These are phyloP conservation scores for Austropuccinia psidii DNA, from an alignment of 1,284 basidiomycete species.

Conservation along the genomic window DNA sequence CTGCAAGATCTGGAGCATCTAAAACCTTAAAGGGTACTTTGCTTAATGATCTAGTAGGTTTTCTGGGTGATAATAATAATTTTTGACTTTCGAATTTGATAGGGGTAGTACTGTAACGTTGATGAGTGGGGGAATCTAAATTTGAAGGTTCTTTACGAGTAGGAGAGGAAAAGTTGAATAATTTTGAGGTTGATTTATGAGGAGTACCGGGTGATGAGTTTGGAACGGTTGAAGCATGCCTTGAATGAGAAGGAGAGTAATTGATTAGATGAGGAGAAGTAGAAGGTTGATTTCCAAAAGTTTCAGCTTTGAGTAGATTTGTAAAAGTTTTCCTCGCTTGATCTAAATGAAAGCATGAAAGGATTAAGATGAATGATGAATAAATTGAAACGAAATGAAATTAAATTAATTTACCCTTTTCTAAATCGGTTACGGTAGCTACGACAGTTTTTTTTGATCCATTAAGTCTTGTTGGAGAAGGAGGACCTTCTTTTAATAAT, in stretches of 20 bases:
- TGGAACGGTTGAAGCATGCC: slow-evolving; percentile 25
- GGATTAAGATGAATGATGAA: not conserved
- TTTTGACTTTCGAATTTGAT: slow-evolving; percentile 73
- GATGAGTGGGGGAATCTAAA: slow-evolving; percentile 59
- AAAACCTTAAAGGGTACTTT: slow-evolving; percentile 96
- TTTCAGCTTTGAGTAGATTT: slow-evolving; percentile 23
- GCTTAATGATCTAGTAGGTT: slow-evolving; percentile 71
- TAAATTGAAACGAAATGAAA: not conserved
- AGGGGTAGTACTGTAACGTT: slow-evolving; percentile 81
- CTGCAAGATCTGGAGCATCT: slow-evolving; percentile 90
- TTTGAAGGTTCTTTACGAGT: slow-evolving; percentile 39
- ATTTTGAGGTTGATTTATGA: slow-evolving; percentile 46
- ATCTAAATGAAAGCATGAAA: not conserved
- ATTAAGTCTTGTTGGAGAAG: slow-evolving; percentile 9
- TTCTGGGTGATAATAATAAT: slow-evolving; percentile 75
- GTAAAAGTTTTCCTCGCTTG: slow-evolving; percentile 25
- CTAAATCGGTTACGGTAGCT: slow-evolving; percentile 25
- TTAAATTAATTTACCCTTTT: slow-evolving; percentile 13
- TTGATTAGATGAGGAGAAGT: slow-evolving; percentile 18
- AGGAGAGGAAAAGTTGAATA: slow-evolving; percentile 52
- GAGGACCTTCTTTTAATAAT: slow-evolving; percentile 13
- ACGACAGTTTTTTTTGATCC: slow-evolving; percentile 26
- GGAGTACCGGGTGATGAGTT: slow-evolving; percentile 21
- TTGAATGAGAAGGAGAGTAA: slow-evolving; percentile 14
- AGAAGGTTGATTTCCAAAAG: slow-evolving; percentile 20